Percentiles rank a stretch among this genome's conserved stretches.
phyloP scores from a whole-genome alignment of 176 grass and related monocot species.

The Avena insularis region DNA sequence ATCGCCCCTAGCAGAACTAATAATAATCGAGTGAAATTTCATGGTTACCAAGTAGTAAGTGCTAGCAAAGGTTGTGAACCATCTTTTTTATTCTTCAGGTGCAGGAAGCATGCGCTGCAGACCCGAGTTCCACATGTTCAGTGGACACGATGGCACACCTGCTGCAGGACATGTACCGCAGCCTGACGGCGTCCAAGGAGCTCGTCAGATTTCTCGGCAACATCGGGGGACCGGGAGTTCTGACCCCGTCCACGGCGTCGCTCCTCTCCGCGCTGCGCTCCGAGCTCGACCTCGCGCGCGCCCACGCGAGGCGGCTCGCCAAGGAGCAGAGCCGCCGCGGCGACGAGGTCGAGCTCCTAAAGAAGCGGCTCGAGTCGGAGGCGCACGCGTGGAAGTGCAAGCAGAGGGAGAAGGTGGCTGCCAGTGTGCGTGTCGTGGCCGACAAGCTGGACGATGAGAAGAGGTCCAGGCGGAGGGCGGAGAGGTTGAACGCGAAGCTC shows the following conservation, averaged over 20 bases:
- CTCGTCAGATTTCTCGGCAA: conserved; percentile 61
- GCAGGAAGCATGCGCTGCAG: conserved; percentile 2
- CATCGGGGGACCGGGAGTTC: conserved; percentile 46
- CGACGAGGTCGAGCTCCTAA: neutral
- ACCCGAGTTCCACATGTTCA: conserved; percentile 4
- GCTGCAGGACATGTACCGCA: conserved; percentile 60
- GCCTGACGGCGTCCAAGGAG: conserved; percentile 66
- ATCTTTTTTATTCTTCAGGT: conserved; percentile 27
- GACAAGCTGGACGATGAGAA: conserved; percentile 66
- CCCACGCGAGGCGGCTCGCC: conserved; percentile 46
- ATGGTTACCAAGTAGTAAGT: neutral
- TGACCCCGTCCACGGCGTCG: conserved; percentile 52
- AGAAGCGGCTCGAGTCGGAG: conserved; percentile 43
- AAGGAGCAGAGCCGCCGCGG: conserved; percentile 13
- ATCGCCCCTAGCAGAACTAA: neutral
- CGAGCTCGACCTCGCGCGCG: conserved; percentile 57
- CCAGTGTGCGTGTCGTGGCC: conserved; percentile 39
- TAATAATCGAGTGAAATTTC: neutral
- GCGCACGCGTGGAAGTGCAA: conserved; percentile 54
- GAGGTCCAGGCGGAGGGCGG: conserved; percentile 56
- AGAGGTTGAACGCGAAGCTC: conserved; percentile 64
- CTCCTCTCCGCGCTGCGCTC: conserved; percentile 65
- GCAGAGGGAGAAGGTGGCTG: conserved; percentile 66
- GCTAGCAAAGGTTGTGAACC: neutral
- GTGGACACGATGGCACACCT: conserved; percentile 21